These are phyloP conservation scores for Sophora flavescens DNA, from an alignment of 306 rosid species.

Conservation along the genomic window DNA sequence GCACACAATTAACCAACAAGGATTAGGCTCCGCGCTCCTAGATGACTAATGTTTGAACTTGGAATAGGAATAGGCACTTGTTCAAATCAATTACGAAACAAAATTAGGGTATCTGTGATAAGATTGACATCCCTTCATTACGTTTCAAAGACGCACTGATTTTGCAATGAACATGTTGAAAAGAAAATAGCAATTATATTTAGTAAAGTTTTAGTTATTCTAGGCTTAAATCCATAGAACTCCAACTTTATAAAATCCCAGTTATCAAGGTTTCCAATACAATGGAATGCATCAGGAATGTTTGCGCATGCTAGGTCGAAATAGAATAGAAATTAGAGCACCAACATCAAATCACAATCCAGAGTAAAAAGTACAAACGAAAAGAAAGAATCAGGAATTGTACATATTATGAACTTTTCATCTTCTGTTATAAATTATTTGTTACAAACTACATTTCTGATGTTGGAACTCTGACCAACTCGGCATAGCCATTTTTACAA, in stretches of 20 bases:
- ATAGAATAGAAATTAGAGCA: not conserved
- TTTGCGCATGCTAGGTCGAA: not conserved
- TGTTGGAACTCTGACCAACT: slow-evolving; percentile 53
- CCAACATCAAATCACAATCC: not conserved
- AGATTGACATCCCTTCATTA: not conserved
- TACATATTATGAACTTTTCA: slow-evolving; percentile 31
- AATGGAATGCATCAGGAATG: not conserved
- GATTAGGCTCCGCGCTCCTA: too few relatives aligned
- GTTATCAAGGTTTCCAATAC: not conserved
- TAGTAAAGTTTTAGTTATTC: not conserved
- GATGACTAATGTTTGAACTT: too few relatives aligned
- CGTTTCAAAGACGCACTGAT: not conserved
- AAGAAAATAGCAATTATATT: not conserved
- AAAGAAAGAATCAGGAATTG: slow-evolving; percentile 16
- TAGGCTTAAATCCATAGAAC: not conserved
- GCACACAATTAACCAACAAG: too few relatives aligned
- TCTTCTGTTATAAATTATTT: slow-evolving; percentile 31
- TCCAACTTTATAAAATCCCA: not conserved
- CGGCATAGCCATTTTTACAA: slow-evolving; percentile 41
- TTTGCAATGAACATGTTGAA: not conserved
- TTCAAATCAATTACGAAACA: not conserved
- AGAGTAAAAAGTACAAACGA: slow-evolving; percentile 15
- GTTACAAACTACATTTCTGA: slow-evolving; percentile 43
- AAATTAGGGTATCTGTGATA: not conserved
- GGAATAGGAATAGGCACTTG: too few relatives aligned